Base-by-base conservation (phyloP, 441 rosid genomes). In the Pelargonium myrrhifolium region DNA sequence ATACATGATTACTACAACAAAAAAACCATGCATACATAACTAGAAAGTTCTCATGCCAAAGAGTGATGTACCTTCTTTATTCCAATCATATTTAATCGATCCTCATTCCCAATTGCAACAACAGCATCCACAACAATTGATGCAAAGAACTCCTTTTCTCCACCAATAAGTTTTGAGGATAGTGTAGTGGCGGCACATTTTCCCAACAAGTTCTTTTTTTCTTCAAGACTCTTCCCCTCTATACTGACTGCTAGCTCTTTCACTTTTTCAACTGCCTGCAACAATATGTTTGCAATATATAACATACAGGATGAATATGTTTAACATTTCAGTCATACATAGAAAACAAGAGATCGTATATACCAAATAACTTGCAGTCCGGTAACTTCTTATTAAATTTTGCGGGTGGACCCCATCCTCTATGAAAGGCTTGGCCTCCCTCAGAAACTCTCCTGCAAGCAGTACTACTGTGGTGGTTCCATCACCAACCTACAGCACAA, bases 391-490 rank as follows among this genome's bases (percentile, higher is more conserved):
- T 20, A 92, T 95, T 69, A 95, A 67, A 77, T 87, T 95, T 77
- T 92, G 99, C 6, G 98, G 78, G 77, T 92, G 98, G 72, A 92
- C 99, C 31, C 99, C 99, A 24, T 95, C 98, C 72, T 92, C 98
- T 39, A 95, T 77, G 69, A 89, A 95, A 64, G 99, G 97, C 74
- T 92, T 95, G 60, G 99, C 99, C 82, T 92, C 98, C 83, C 74
- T 95, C 82, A 92, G 72, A 79, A 95, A 92, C 82, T 95, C 99
- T 7, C 87, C 92, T 0, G 98, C 96, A 63, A 95, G 89, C 10
- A 95, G 83, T 73, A 95, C 98, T n/a, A 92, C 98, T 0, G 98
- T 92, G 26, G 99, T 92, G 20, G 99, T 95, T 35, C 99, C 98
- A 77, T 95, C 99, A 45, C 99, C 99, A 40, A 92, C 98, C 98